Conservation (phyloP, 805 yeast genomes). For the Wickerhamomyces chambardii region DNA sequence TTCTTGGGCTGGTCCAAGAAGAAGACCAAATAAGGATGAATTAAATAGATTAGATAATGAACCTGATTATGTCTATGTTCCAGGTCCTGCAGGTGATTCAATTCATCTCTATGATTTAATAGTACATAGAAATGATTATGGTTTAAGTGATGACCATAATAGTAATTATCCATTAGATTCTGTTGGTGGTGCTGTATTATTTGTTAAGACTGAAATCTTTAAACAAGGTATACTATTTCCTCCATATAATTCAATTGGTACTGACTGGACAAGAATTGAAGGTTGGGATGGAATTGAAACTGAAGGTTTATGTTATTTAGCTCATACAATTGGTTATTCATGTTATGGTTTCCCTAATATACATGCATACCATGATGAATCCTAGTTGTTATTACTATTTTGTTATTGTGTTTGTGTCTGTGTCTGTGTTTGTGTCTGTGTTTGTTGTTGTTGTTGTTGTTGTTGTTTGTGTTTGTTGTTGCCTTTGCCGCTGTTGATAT, state of each 20-base stretch:
- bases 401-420: too few species aligned
- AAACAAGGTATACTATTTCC: conserved; percentile 34
- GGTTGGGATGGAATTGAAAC: conserved; percentile 42
- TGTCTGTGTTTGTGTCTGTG: too few species aligned
- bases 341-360: conserved; percentile 44
- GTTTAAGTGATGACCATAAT: conserved; percentile 1
- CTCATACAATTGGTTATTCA: conserved; percentile 28
- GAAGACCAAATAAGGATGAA: conserved; percentile 14
- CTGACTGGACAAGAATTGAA: conserved; percentile 30
- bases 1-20: conserved; percentile 24
- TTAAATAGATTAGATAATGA: conserved; percentile 1
- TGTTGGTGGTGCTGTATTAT: conserved; percentile 44
- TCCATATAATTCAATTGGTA: conserved; percentile 30
- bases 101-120: conserved; percentile 8
- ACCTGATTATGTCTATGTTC: conserved; percentile 6
- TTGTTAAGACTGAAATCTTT: conserved; percentile 22
- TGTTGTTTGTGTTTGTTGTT: too few species aligned
- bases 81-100: conserved; percentile 5
- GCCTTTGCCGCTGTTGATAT: too few species aligned
- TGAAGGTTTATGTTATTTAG: conserved; percentile 36
- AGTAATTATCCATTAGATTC: conserved; percentile 24
- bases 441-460: too few species aligned
- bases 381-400: too few species aligned
- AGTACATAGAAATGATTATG: conserved; percentile 4
- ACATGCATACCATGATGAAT: conserved; percentile 24